These are phyloP conservation scores for Erodium moschatum DNA, from an alignment of 441 rosid species.

Conservation along the genomic window DNA sequence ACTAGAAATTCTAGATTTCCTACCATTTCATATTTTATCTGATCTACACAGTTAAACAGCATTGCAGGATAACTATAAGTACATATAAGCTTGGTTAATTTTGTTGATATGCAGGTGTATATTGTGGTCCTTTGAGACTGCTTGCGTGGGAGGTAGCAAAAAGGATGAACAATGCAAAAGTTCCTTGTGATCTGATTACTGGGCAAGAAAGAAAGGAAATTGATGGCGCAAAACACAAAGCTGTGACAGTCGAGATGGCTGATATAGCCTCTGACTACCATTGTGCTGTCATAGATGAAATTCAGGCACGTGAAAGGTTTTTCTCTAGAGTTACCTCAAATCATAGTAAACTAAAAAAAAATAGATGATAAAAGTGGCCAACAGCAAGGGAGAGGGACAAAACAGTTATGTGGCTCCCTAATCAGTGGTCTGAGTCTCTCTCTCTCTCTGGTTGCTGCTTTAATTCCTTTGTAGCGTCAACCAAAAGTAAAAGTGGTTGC, in stretches of 20 bases:
- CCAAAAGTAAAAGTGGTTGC: no score
- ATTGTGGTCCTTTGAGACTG: slow-evolving; percentile 91
- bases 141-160: slow-evolving; percentile 91
- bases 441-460: no score
- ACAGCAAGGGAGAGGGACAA: background rate
- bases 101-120: slow-evolving; percentile 47
- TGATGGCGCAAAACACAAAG: slow-evolving; percentile 80
- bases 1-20: slow-evolving; percentile 15
- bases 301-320: slow-evolving; percentile 47
- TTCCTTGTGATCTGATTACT: slow-evolving; percentile 80
- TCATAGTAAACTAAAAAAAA: background rate
- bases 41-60: slow-evolving; percentile 4
- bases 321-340: slow-evolving; percentile 10
- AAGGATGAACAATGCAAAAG: slow-evolving; percentile 70
- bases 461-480: no score
- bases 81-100: slow-evolving; percentile 8
- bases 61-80: background rate
- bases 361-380: background rate
- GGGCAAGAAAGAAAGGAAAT: slow-evolving; percentile 84
- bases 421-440: no score
- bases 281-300: slow-evolving; percentile 86
- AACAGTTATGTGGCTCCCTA: background rate
- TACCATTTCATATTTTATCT: background rate
- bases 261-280: slow-evolving; percentile 51
- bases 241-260: slow-evolving; percentile 94